Conservation (phyloP, 176 grass and related monocot species). For the Oryza glumipatula region DNA sequence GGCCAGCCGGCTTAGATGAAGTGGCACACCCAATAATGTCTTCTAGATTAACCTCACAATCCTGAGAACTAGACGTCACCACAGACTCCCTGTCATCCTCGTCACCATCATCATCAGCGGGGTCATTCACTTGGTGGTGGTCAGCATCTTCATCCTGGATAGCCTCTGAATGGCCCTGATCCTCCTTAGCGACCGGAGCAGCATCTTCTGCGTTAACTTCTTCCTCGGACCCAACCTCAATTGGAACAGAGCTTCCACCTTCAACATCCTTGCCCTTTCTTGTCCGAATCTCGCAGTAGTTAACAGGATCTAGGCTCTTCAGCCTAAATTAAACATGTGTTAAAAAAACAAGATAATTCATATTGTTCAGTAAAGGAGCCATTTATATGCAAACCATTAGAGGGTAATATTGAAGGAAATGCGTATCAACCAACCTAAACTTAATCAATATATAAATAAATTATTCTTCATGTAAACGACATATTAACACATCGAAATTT, state of each 20-base stretch:
- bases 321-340: slow-evolving; percentile 55
- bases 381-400: background rate
- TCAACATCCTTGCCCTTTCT: slow-evolving; percentile 22
- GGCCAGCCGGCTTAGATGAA: slow-evolving; percentile 22
- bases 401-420: background rate
- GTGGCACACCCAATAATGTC: slow-evolving; percentile 19
- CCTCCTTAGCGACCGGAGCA: slow-evolving; percentile 4
- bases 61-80: slow-evolving; percentile 35
- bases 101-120: background rate
- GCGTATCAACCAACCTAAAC: background rate
- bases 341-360: background rate
- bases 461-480: background rate
- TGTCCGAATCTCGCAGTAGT: slow-evolving; percentile 44
- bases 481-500: background rate
- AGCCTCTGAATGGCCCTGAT: slow-evolving; percentile 27
- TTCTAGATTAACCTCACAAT: slow-evolving; percentile 22
- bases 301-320: slow-evolving; percentile 59
- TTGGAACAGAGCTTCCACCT: slow-evolving; percentile 6
- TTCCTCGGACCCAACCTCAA: slow-evolving; percentile 66
- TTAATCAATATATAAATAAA: background rate
- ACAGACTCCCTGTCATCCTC: slow-evolving; percentile 30
- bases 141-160: slow-evolving; percentile 11
- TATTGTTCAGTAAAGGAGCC: background rate
- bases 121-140: slow-evolving; percentile 5
- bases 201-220: slow-evolving; percentile 80